phyloP scores from a whole-genome alignment of 2,329 filamentous ascomycete genomes.

The Sporothrix brunneoviolacea region DNA sequence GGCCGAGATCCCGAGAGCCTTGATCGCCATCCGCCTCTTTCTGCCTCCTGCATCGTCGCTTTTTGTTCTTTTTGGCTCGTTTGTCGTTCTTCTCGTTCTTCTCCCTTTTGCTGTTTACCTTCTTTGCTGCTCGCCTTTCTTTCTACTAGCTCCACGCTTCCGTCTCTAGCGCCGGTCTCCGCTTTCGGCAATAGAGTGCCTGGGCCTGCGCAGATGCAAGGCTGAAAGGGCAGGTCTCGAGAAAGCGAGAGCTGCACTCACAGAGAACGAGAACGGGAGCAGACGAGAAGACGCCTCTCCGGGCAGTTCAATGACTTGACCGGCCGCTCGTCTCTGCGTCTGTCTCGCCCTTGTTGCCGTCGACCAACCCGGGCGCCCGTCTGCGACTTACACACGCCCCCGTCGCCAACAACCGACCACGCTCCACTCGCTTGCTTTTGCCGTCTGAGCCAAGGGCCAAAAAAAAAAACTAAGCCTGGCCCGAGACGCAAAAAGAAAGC shows the following conservation, averaged over 20 bases:
- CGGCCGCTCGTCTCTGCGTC: no score
- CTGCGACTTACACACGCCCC: background rate
- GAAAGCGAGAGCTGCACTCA: no score
- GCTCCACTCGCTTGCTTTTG: slow-evolving; percentile 1
- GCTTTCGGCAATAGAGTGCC: slow-evolving; percentile 5
- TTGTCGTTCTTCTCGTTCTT: no score
- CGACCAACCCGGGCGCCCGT: background rate
- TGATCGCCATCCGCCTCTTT: background rate
- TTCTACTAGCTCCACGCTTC: background rate
- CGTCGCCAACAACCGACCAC: slow-evolving; percentile 4
- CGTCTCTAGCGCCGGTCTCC: slow-evolving; percentile 2
- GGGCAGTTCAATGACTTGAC: no score
- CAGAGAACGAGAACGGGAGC: no score
- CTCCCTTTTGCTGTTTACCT: no score
- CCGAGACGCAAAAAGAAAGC: no score
- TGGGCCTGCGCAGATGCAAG: background rate
- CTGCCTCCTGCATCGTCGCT: background rate
- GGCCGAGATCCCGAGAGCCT: slow-evolving; percentile 1
- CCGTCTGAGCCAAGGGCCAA: background rate
- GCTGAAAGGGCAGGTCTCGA: no score
- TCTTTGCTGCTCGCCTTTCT: background rate
- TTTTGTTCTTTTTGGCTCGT: background rate
- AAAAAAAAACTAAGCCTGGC: no score
- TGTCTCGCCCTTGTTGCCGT: no score
- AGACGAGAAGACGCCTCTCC: background rate